Conservation (phyloP, 1,284 basidiomycete genomes). For the Erythrobasidium hasegawianum region DNA sequence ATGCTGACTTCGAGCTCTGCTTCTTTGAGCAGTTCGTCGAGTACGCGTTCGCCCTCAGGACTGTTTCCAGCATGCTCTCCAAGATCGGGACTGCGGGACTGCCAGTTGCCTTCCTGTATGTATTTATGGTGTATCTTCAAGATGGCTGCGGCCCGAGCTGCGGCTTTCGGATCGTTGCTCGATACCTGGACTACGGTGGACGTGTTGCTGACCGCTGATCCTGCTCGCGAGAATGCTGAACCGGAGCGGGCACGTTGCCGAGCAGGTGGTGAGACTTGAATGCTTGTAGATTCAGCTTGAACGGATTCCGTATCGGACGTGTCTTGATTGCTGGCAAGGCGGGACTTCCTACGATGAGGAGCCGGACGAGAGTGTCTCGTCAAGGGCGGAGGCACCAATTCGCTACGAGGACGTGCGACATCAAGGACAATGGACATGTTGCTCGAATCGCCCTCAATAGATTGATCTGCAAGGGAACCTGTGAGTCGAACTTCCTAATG, state of each 20-base stretch:
- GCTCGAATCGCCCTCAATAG: not conserved
- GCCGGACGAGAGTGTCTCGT: conserved; percentile 1
- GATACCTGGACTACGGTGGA: conserved; percentile 65
- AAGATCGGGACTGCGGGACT: not conserved
- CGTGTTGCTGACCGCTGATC: conserved; percentile 20
- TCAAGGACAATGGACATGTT: conserved; percentile 15
- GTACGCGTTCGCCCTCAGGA: conserved; percentile 21
- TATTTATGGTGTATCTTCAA: conserved; percentile 81
- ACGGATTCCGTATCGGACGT: not conserved
- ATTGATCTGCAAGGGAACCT: too few relatives aligned
- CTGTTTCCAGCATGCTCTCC: conserved; percentile 10
- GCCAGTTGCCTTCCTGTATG: conserved; percentile 58
- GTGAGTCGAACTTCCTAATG: too few relatives aligned
- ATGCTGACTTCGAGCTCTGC: conserved; percentile 20
- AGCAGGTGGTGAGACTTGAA: not conserved
- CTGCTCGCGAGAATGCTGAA: conserved; percentile 9
- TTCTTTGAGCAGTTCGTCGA: conserved; percentile 24
- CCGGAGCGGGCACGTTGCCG: conserved; percentile 3
- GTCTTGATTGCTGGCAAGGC: not conserved
- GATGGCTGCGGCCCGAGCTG: conserved; percentile 83
- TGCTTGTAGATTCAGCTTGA: too few relatives aligned
- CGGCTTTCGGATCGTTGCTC: conserved; percentile 72
- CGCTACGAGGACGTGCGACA: conserved; percentile 17
- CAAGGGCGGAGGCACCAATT: conserved; percentile 12
- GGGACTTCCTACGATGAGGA: not conserved